Conservation (phyloP, 345 rosid genomes). For the Corchorus olitorius region DNA sequence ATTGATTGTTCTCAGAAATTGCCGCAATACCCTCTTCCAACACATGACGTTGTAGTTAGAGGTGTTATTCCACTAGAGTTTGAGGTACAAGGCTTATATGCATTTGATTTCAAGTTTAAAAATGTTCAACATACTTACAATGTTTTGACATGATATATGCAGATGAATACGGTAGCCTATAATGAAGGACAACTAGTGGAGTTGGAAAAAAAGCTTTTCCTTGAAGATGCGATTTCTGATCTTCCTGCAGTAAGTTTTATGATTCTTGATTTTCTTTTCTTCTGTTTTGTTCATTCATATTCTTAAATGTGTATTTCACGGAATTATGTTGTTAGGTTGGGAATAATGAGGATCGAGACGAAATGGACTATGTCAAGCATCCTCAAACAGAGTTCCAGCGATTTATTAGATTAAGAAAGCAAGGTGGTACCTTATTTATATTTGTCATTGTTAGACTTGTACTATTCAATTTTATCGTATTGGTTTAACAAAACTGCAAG, state of each 20-base stretch:
- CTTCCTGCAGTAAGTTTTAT: constrained; percentile 46
- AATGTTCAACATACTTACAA: neutral
- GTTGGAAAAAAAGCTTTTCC: constrained; percentile 40
- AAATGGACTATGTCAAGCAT: constrained; percentile 40
- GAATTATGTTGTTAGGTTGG: constrained; percentile 37
- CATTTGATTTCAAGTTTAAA: neutral
- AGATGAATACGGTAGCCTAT: constrained; percentile 49
- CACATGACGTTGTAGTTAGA: constrained; percentile 65
- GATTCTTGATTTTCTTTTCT: neutral
- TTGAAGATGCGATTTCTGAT: constrained; percentile 61
- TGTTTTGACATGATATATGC: constrained; percentile 17
- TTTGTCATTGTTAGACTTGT: neutral
- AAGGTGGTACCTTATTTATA: constrained; percentile 29
- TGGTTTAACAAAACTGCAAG: neutral
- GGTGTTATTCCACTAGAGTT: constrained; percentile 62
- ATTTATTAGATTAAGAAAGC: constrained; percentile 38
- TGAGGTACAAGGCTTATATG: constrained; percentile 42
- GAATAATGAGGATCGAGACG: constrained; percentile 46
- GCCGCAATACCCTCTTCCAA: constrained; percentile 82
- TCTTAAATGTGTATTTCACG: neutral
- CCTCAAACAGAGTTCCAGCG: constrained; percentile 54
- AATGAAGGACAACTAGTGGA: constrained; percentile 38
- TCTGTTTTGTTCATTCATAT: neutral
- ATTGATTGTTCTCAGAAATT: constrained; percentile 39
- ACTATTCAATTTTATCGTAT: neutral